phyloP scores from a whole-genome alignment of 805 yeast species.

The Pichia phayaonensis region DNA sequence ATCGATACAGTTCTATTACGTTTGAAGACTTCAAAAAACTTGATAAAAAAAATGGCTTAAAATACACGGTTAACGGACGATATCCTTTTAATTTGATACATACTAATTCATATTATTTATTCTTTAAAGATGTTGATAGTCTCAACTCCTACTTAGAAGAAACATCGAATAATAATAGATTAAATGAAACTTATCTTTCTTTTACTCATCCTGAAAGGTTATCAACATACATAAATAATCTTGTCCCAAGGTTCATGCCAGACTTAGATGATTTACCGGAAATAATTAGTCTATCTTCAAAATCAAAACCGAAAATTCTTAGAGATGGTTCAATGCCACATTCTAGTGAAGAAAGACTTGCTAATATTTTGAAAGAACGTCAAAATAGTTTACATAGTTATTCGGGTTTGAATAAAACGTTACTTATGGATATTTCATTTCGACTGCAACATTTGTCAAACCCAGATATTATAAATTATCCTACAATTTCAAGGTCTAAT shows the following conservation, averaged over 20 bases:
- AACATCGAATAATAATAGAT: background rate
- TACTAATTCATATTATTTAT: background rate
- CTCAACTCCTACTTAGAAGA: background rate
- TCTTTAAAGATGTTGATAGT: background rate
- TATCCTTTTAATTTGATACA: background rate
- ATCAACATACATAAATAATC: background rate
- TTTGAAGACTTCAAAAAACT: background rate
- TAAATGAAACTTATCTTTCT: background rate
- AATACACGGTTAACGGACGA: background rate
- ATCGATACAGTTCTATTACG: background rate
- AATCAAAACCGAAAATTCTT: background rate
- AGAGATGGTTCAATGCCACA: background rate
- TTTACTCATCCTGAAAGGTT: background rate
- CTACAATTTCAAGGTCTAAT: conserved; percentile 2
- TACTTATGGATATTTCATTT: background rate
- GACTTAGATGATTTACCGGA: background rate
- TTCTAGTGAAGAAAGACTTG: background rate
- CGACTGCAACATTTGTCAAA: background rate
- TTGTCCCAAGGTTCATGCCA: background rate
- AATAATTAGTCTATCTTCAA: background rate
- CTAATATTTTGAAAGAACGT: background rate
- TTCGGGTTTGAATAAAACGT: background rate
- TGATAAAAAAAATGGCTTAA: background rate
- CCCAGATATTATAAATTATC: background rate
- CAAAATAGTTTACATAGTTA: background rate